These are phyloP conservation scores for Fusarium floridanum DNA, from an alignment of 2,329 filamentous ascomycete species.

Conservation along the genomic window DNA sequence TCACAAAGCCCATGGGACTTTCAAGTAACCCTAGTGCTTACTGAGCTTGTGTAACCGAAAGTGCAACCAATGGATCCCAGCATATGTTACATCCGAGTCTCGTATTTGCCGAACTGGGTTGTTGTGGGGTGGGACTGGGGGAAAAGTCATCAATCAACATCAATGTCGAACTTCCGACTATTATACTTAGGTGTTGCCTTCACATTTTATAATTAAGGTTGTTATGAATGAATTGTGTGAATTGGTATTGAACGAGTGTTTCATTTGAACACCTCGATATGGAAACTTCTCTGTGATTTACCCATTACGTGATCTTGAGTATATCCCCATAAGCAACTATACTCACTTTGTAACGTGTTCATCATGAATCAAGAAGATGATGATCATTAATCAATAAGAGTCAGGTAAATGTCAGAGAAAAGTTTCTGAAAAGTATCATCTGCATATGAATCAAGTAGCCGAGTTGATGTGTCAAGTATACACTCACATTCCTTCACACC, in stretches of 20 bases:
- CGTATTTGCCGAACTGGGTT: neutral
- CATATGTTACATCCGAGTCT: neutral
- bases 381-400: neutral
- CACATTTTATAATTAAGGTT: neutral
- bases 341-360: neutral
- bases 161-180: neutral
- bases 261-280: neutral
- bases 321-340: neutral
- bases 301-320: neutral
- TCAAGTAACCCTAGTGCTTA: neutral
- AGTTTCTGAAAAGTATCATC: neutral
- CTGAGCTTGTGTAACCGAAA: neutral
- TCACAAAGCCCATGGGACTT: neutral
- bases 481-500: neutral
- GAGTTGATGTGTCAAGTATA: neutral
- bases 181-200: neutral
- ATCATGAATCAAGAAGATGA: neutral
- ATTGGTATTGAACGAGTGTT: neutral
- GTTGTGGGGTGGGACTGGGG: neutral
- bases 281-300: neutral
- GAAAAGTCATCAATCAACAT: neutral
- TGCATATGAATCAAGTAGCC: neutral
- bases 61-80: neutral
- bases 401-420: neutral
- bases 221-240: neutral